Percentiles rank a stretch among this genome's conserved stretches.
Conservation (phyloP, 768 basidiomycete genomes). For the Phlebiopsis flavidoalba region DNA sequence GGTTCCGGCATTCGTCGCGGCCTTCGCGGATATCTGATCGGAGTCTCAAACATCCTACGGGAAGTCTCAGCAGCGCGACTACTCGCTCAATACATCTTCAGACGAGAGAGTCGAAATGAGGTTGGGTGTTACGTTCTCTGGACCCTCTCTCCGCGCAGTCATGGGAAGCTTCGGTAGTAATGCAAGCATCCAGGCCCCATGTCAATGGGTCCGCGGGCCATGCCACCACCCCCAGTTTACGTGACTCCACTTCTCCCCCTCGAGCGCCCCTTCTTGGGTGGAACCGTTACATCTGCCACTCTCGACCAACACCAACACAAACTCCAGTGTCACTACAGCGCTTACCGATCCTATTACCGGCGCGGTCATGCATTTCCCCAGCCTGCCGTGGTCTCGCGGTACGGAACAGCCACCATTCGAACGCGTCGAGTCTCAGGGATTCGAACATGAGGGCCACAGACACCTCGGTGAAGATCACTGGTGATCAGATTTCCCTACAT, state of each 20-base stretch:
- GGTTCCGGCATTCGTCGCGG: constrained; percentile 53
- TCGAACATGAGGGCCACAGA: background rate
- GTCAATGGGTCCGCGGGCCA: constrained; percentile 3
- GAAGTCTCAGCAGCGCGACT: constrained; percentile 24
- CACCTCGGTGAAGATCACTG: background rate
- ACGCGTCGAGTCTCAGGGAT: background rate
- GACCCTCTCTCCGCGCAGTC: constrained; percentile 29
- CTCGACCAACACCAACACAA: constrained; percentile 19
- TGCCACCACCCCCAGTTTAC: constrained; percentile 6
- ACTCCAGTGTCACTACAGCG: constrained; percentile 28
- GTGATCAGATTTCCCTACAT: background rate
- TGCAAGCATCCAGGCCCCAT: constrained; percentile 1
- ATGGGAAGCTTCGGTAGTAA: constrained; percentile 7
- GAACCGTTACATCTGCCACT: constrained; percentile 22
- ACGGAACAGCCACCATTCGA: background rate
- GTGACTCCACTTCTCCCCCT: background rate
- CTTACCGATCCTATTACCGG: constrained; percentile 30
- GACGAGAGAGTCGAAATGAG: constrained; percentile 30
- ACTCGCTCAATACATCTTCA: constrained; percentile 50
- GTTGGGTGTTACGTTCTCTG: constrained; percentile 21
- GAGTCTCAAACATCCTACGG: constrained; percentile 13
- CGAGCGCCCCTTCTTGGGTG: constrained; percentile 11
- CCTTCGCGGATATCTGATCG: constrained; percentile 40
- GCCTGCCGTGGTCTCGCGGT: constrained; percentile 19
- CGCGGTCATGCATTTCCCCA: constrained; percentile 23